These are phyloP conservation scores for Cutaneotrichosporon sp. DNA, from an alignment of 1,284 basidiomycete species.

Conservation along the genomic window DNA sequence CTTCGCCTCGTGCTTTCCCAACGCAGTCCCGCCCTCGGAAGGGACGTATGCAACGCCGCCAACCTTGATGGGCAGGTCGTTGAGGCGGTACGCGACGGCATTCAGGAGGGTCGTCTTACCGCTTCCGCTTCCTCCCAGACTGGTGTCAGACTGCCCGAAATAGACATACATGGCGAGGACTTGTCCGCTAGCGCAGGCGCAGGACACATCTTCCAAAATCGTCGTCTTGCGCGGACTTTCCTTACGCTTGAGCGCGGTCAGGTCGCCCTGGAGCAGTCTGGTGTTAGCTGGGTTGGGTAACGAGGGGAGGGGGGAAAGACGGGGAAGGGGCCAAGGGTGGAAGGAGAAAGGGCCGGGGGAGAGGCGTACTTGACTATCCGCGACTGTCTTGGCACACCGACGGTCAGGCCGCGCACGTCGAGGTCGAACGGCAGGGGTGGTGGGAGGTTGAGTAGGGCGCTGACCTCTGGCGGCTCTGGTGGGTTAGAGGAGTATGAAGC, in stretches of 20 bases:
- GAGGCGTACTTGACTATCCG: not conserved
- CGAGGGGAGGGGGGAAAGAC: too few species aligned
- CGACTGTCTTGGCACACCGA: conserved; percentile 45
- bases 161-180: conserved; percentile 51
- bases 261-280: conserved; percentile 20
- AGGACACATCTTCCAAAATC: conserved; percentile 49
- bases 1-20: conserved; percentile 40
- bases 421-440: conserved; percentile 51
- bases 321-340: too few species aligned
- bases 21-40: conserved; percentile 4
- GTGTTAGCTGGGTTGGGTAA: not conserved
- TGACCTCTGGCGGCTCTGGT: not conserved
- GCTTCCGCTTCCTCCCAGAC: conserved; percentile 50
- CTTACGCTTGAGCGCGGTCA: conserved; percentile 16
- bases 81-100: conserved; percentile 48
- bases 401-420: conserved; percentile 42
- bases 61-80: conserved; percentile 44
- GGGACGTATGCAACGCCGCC: conserved; percentile 40
- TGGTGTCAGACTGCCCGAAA: conserved; percentile 16
- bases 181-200: conserved; percentile 48
- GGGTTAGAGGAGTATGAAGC: too few species aligned
- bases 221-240: conserved; percentile 31
- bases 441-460: conserved; percentile 44
- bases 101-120: conserved; percentile 55
- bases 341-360: too few species aligned